Conservation (phyloP, 306 rosid species). For the Malus asiatica region DNA sequence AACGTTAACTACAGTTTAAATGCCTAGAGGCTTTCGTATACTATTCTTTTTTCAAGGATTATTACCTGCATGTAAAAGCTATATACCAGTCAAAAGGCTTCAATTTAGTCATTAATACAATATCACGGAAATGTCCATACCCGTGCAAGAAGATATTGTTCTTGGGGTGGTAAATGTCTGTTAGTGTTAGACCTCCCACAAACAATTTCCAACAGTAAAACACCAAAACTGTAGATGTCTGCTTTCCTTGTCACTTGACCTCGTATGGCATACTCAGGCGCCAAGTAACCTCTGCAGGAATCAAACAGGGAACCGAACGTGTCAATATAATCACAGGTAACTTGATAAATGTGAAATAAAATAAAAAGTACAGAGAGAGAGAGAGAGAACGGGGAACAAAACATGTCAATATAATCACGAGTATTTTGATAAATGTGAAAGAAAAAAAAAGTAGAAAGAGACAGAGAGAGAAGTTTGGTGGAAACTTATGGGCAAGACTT, state of each 20-base stretch:
- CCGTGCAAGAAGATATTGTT: slow-evolving; percentile 65
- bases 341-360: neutral
- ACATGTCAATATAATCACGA: neutral
- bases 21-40: neutral
- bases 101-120: neutral
- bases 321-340: slow-evolving; percentile 3
- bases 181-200: slow-evolving; percentile 73
- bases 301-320: slow-evolving; percentile 6
- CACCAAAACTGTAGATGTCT: slow-evolving; percentile 80
- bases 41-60: neutral
- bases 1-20: neutral
- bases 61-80: neutral
- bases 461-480: neutral
- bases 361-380: neutral
- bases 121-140: slow-evolving; percentile 22
- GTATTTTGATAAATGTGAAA: neutral
- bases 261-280: slow-evolving; percentile 83
- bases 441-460: neutral
- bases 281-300: slow-evolving; percentile 67
- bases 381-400: neutral
- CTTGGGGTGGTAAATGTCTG: slow-evolving; percentile 49
- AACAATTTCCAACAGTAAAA: slow-evolving; percentile 65
- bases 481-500: no score
- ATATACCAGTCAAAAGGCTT: neutral
- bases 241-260: slow-evolving; percentile 83